These are phyloP conservation scores for Pyropia yezoensis DNA, from an alignment of 23 red algal genomes.

Conservation along the genomic window DNA sequence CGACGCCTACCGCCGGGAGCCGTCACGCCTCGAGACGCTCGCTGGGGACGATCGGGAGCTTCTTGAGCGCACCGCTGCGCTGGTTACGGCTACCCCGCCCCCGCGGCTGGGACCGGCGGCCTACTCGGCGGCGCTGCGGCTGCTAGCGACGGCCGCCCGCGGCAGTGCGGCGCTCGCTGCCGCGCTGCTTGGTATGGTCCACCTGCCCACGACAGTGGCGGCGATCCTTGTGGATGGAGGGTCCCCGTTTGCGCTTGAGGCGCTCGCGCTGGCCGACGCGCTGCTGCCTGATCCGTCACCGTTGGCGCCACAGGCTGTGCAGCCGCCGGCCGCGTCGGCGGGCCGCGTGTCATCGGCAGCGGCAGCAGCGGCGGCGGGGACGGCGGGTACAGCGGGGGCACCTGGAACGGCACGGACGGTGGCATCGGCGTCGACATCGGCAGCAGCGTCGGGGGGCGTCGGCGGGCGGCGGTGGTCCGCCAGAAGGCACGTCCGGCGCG, in stretches of 20 bases:
- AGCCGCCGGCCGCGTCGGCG: conserved; percentile 2
- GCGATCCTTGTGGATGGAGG: conserved; percentile 14
- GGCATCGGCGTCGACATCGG: no score
- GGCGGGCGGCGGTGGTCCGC: no score
- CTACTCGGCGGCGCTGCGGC: conserved; percentile 33
- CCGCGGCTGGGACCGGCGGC: conserved; percentile 26
- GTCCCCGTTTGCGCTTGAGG: conserved; percentile 27
- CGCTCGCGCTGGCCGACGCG: conserved; percentile 48
- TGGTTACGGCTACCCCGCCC: conserved; percentile 38
- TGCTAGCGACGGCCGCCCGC: conserved; percentile 31
- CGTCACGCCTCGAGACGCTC: conserved; percentile 32
- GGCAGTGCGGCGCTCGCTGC: conserved; percentile 41
- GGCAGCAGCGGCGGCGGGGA: not conserved
- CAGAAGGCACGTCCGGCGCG: no score
- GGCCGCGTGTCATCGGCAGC: conserved; percentile 1
- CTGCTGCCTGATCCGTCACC: conserved; percentile 24
- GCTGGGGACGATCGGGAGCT: conserved; percentile 33
- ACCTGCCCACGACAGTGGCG: conserved; percentile 25
- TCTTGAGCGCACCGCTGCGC: conserved; percentile 24
- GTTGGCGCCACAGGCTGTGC: not conserved
- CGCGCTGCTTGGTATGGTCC: conserved; percentile 24
- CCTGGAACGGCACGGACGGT: no score
- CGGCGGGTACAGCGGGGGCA: not conserved
- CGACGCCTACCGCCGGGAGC: conserved; percentile 25
- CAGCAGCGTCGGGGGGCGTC: no score